Percentiles rank a stretch among this genome's conserved stretches.
Conservation (phyloP, 2,329 filamentous ascomycete genomes). For the Ceratocystis huliohia region DNA sequence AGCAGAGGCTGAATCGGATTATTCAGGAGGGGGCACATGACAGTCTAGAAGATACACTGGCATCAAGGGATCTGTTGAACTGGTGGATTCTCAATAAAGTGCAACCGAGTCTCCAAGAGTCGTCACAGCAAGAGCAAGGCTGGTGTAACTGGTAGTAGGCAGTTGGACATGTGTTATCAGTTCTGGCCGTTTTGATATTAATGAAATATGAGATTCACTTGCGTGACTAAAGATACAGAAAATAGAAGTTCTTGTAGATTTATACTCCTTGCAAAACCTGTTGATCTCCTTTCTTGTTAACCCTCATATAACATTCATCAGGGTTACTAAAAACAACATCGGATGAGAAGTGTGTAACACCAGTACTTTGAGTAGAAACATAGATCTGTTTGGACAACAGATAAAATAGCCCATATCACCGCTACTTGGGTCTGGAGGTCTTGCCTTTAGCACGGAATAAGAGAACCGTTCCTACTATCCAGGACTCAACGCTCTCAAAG, state of each 20-base stretch:
- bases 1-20: conserved; percentile 29
- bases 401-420: neutral
- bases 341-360: no score
- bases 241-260: no score
- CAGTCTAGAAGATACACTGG: conserved; percentile 35
- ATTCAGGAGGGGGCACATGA: conserved; percentile 34
- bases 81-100: conserved; percentile 27
- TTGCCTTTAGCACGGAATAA: conserved; percentile 26
- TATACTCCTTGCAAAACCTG: no score
- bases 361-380: no score
- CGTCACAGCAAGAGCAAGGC: neutral
- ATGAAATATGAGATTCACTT: no score
- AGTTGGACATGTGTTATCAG: no score
- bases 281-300: no score
- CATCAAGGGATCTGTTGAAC: conserved; percentile 32
- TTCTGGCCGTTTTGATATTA: no score
- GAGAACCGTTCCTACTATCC: conserved; percentile 30
- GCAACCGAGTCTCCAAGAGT: neutral
- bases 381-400: neutral
- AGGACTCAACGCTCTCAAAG: conserved; percentile 31
- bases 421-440: neutral
- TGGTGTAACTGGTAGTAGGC: no score
- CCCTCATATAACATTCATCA: no score
- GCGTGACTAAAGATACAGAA: no score
- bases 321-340: no score